Evolutionary conservation across 305 asterid genomes (phyloP).

Genomic region (Fraxinus ornus): DNA sequence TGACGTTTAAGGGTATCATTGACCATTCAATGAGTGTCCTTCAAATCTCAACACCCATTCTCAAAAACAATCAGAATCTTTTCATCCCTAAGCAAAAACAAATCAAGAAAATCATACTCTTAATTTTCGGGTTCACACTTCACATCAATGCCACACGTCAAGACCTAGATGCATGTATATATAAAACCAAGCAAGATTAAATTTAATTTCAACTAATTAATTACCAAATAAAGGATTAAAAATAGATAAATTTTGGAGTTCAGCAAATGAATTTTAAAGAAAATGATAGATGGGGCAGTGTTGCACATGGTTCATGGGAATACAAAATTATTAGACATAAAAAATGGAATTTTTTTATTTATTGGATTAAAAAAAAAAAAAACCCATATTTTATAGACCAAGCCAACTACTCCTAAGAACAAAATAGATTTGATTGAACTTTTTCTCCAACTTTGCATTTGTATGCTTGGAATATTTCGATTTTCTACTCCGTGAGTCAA

Average conservation of each 20-base stretch:
- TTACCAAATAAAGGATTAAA: conserved; percentile 17
- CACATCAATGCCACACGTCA: conserved; percentile 22
- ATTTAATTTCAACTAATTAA: conserved; percentile 2
- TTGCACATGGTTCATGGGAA: conserved; percentile 65
- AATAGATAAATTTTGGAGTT: conserved; percentile 34
- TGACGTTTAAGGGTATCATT: neutral
- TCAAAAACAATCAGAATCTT: neutral
- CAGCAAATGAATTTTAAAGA: conserved; percentile 32
- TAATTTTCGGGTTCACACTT: neutral
- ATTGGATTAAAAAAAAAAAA: conserved; percentile 19
- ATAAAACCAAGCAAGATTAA: conserved; percentile 20
- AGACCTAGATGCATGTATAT: conserved; percentile 12
- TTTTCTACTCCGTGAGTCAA: conserved; percentile 35
- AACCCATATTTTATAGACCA: conserved; percentile 34
- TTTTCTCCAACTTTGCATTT: conserved; percentile 39
- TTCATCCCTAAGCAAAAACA: neutral
- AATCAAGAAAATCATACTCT: neutral
- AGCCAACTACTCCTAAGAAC: conserved; percentile 35
- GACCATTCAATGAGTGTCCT: conserved; percentile 3
- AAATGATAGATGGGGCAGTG: conserved; percentile 43
- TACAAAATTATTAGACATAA: conserved; percentile 20
- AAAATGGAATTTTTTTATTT: conserved; percentile 6
- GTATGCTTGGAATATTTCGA: conserved; percentile 32
- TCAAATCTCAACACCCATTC: conserved; percentile 2
- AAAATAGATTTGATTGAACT: conserved; percentile 20